These are phyloP conservation scores for Rhynchosporium secalis DNA, from an alignment of 2,329 filamentous ascomycete genomes.

Conservation along the genomic window DNA sequence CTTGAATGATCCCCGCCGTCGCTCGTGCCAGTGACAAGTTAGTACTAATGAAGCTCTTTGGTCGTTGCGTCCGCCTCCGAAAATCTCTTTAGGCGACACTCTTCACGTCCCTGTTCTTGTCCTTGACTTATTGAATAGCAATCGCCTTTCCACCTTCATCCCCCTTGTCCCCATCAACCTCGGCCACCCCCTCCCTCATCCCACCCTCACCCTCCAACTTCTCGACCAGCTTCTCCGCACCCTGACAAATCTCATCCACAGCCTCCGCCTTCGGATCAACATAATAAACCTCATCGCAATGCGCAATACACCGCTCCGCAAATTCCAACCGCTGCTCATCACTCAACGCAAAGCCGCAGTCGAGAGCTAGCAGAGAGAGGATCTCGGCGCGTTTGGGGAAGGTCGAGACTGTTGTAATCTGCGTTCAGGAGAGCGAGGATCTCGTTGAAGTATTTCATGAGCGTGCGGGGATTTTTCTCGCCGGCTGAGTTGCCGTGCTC, in stretches of 20 bases:
- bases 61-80: no score
- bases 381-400: background rate
- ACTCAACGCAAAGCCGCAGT: background rate
- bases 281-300: background rate
- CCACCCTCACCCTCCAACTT: no score
- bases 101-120: no score
- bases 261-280: background rate
- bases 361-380: background rate
- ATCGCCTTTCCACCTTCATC: no score
- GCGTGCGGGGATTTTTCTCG: background rate
- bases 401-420: background rate
- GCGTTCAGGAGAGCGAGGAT: no score
- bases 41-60: no score
- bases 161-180: background rate
- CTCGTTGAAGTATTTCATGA: no score
- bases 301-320: background rate
- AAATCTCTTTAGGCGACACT: no score
- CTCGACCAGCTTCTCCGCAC: background rate
- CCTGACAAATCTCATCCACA: background rate
- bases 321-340: background rate
- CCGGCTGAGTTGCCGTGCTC: background rate
- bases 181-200: background rate
- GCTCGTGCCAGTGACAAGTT: no score
- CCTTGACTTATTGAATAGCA: no score
- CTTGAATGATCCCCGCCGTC: no score